These are phyloP conservation scores for Colletotrichum sublineola DNA, from an alignment of 2,329 filamentous ascomycete species.

Conservation along the genomic window DNA sequence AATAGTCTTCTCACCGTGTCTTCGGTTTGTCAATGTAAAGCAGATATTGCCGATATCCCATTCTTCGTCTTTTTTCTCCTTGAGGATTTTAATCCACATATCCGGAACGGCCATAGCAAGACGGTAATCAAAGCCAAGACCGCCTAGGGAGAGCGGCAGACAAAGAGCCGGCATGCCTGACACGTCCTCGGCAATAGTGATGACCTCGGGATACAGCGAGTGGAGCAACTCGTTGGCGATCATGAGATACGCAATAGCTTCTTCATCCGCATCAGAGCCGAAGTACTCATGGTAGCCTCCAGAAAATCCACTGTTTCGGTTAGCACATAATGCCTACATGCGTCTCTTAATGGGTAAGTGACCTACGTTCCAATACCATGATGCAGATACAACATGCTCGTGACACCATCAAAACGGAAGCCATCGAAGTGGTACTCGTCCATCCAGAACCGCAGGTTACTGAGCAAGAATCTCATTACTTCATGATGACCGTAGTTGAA, in stretches of 20 bases:
- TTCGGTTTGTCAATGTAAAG: conserved; percentile 90
- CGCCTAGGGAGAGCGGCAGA: conserved; percentile 85
- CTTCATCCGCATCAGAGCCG: conserved; percentile 88
- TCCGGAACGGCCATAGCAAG: conserved; percentile 98
- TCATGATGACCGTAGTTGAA: conserved; percentile 98
- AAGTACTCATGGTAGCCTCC: conserved; percentile 99
- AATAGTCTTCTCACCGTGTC: conserved; percentile 97
- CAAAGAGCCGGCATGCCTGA: conserved; percentile 99
- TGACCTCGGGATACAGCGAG: conserved; percentile 85
- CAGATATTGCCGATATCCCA: conserved; percentile 92
- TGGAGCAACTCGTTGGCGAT: conserved; percentile 97
- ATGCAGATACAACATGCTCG: conserved; percentile 96
- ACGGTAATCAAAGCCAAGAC: conserved; percentile 96
- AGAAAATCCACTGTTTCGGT: conserved; percentile 82
- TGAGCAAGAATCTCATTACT: conserved; percentile 93
- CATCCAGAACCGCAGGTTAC: conserved; percentile 99
- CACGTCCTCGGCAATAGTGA: conserved; percentile 96
- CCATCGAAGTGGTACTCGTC: conserved; percentile 97
- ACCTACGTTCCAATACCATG: conserved; percentile 96
- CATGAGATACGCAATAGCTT: conserved; percentile 95
- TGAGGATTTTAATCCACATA: conserved; percentile 99
- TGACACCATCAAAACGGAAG: conserved; percentile 98
- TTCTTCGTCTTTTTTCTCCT: conserved; percentile 89
- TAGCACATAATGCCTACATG: conserved; percentile 39
- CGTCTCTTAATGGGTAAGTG: not conserved